Base-by-base conservation (phyloP, 2,329 filamentous ascomycete species). In the Biscogniauxia marginata region DNA sequence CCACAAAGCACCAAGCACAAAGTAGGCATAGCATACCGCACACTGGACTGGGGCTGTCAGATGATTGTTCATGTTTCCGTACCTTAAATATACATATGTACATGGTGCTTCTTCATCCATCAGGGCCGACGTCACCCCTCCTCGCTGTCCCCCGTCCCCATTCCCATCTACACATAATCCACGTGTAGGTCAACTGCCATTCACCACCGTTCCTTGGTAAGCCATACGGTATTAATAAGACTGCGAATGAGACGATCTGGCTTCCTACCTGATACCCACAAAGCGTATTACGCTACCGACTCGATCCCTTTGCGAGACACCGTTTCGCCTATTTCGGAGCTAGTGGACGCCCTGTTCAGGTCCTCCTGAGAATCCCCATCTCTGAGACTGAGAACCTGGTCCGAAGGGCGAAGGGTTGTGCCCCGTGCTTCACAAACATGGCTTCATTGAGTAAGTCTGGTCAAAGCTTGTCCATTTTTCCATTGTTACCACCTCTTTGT, bases 401-500 rank as follows among this genome's bases (percentile, higher is more conserved):
- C 45, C 21, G 18, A 46, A 23, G 45, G 45, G 18, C 18, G 18
- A 46, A 46, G 45, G 45, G 46, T 16, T 49, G 46, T 49, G 20
- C n/a, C 23, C 22, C 22, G 46, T 30, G 16, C 22, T 23, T 49
- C 8, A 23, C 21, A 43, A 51, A 19, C 49, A 51, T 51, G 49
- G 39, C 49, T 51, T 51, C 49, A 7, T 49, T 22, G 23, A 51
- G 49, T 51, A 51, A 51, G 49, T 51, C 30, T 13, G 48, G 25
- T 21, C 48, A n/a, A 20, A 11, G 25, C 25, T 51, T 34, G 23
- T 45, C n/a, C 25, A n/a, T 51, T 23, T 43, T 34, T 51, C 39
- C 23, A 18, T 34, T 34, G 13, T 13, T 19, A 45, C 34, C n/a
- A 23, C 25, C 25, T 24, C 20, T 30, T 23, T n/a, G n/a, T 9